Conservation (phyloP, 2,329 filamentous ascomycete genomes). For the Trichoderma afroharzianum region DNA sequence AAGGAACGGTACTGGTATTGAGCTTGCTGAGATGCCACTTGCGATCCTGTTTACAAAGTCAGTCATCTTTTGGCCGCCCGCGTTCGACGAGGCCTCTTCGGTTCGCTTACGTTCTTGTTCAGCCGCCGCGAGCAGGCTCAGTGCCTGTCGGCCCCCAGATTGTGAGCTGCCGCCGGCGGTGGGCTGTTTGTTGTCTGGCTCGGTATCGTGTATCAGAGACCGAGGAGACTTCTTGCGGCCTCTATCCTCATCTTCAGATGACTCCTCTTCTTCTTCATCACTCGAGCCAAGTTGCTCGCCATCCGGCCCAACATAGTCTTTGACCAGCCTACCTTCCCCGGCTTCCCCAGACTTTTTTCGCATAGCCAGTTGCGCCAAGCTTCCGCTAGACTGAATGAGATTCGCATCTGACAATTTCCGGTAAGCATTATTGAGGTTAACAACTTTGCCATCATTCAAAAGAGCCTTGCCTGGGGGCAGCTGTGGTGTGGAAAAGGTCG, state of each 20-base stretch:
- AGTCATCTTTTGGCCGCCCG: neutral
- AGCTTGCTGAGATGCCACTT: slow-evolving; percentile 49
- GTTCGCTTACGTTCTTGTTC: slow-evolving; percentile 70
- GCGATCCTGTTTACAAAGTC: slow-evolving; percentile 43
- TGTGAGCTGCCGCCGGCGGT: slow-evolving; percentile 30
- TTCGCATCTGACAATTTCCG: slow-evolving; percentile 69
- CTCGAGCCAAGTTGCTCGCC: slow-evolving; percentile 66
- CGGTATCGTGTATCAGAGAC: slow-evolving; percentile 40
- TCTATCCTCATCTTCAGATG: slow-evolving; percentile 66
- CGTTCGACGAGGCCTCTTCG: neutral
- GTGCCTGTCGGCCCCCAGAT: slow-evolving; percentile 42
- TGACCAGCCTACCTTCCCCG: slow-evolving; percentile 57
- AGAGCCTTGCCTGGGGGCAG: slow-evolving; percentile 40
- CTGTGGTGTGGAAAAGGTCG: slow-evolving; percentile 25
- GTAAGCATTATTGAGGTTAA: slow-evolving; percentile 69
- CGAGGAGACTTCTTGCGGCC: slow-evolving; percentile 56
- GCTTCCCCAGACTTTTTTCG: slow-evolving; percentile 47
- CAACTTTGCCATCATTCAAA: slow-evolving; percentile 56
- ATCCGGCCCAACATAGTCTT: slow-evolving; percentile 63
- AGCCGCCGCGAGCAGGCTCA: slow-evolving; percentile 67
- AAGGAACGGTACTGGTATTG: slow-evolving; percentile 59
- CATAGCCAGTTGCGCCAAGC: slow-evolving; percentile 57
- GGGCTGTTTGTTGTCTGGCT: slow-evolving; percentile 33
- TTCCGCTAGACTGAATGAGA: slow-evolving; percentile 60
- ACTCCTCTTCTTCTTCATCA: slow-evolving; percentile 62